Evolutionary conservation across 768 basidiomycete species (phyloP).

Genomic region (Cytidiella melzeri): DNA sequence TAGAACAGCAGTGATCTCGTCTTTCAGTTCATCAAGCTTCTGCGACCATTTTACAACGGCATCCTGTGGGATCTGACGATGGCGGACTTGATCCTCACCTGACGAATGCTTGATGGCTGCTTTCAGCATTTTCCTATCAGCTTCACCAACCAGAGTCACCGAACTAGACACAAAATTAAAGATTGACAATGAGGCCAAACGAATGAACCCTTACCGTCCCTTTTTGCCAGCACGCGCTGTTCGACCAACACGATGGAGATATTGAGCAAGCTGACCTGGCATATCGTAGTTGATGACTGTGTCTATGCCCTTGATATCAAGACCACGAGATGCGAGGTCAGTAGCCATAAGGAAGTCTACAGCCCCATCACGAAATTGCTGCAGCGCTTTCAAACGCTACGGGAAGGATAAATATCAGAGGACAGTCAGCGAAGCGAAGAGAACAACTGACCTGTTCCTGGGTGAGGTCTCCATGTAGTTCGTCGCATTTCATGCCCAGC

Average conservation of each 20-base stretch:
- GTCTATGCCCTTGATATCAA: conserved; percentile 97
- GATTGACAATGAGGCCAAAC: not conserved
- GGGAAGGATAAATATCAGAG: conserved; percentile 2
- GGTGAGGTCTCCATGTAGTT: conserved; percentile 91
- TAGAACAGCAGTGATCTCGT: conserved; percentile 73
- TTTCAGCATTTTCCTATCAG: conserved; percentile 94
- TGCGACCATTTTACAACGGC: conserved; percentile 63
- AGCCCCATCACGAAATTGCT: conserved; percentile 78
- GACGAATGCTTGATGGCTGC: conserved; percentile 86
- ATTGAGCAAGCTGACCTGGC: conserved; percentile 89
- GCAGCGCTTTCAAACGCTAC: conserved; percentile 81
- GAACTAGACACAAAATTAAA: conserved; percentile 45
- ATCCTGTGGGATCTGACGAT: conserved; percentile 81
- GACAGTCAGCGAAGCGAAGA: conserved; percentile 12
- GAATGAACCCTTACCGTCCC: conserved; percentile 61
- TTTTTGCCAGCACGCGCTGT: conserved; percentile 93
- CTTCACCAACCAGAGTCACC: conserved; percentile 92
- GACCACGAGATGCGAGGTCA: conserved; percentile 89
- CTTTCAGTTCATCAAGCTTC: conserved; percentile 63
- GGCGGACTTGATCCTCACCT: conserved; percentile 75
- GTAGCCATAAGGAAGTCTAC: conserved; percentile 96
- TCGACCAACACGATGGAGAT: conserved; percentile 94
- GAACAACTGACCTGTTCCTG: conserved; percentile 77
- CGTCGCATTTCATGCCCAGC: conserved; percentile 83
- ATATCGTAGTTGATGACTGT: conserved; percentile 99